phyloP scores from a whole-genome alignment of 805 yeast genomes.

The Teunomyces lycoperdinae region DNA sequence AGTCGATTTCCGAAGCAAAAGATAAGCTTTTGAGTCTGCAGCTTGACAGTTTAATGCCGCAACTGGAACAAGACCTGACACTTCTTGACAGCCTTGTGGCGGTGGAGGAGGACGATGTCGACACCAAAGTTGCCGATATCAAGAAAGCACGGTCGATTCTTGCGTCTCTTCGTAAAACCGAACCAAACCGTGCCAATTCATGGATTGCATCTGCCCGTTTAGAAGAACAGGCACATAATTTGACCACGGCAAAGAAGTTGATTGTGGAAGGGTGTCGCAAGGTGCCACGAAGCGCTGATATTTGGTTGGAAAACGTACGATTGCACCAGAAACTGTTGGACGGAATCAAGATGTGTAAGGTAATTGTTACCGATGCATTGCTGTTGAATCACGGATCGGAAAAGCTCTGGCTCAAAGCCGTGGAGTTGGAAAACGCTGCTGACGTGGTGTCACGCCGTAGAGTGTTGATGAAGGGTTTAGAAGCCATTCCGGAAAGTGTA shows the following conservation, averaged over 20 bases:
- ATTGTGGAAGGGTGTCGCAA: slow-evolving; percentile 73
- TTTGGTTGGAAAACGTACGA: slow-evolving; percentile 81
- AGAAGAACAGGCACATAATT: slow-evolving; percentile 63
- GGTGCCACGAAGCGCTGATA: slow-evolving; percentile 63
- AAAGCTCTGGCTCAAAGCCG: slow-evolving; percentile 71
- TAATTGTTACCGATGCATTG: slow-evolving; percentile 65
- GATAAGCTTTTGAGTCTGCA: slow-evolving; percentile 56
- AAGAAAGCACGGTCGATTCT: slow-evolving; percentile 58
- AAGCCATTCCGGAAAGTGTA: slow-evolving; percentile 53
- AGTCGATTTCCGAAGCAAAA: slow-evolving; percentile 60
- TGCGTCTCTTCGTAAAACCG: slow-evolving; percentile 64
- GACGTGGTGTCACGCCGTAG: slow-evolving; percentile 52
- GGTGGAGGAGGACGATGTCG: slow-evolving; percentile 1
- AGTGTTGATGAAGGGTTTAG: slow-evolving; percentile 70
- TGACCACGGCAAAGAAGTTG: slow-evolving; percentile 52
- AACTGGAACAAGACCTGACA: slow-evolving; percentile 31
- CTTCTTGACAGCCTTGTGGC: slow-evolving; percentile 15
- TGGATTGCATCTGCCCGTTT: slow-evolving; percentile 87
- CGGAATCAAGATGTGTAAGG: slow-evolving; percentile 46
- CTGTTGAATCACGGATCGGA: slow-evolving; percentile 53
- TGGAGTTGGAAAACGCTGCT: slow-evolving; percentile 52
- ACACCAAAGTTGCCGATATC: slow-evolving; percentile 51
- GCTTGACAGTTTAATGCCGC: slow-evolving; percentile 39
- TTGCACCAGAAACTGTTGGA: slow-evolving; percentile 48
- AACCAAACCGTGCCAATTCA: slow-evolving; percentile 69